A percentile compares a stretch with the other conserved stretches of the same genome.
These are phyloP conservation scores for Fusarium mundagurra DNA, from an alignment of 2,329 filamentous ascomycete species.

Conservation along the genomic window DNA sequence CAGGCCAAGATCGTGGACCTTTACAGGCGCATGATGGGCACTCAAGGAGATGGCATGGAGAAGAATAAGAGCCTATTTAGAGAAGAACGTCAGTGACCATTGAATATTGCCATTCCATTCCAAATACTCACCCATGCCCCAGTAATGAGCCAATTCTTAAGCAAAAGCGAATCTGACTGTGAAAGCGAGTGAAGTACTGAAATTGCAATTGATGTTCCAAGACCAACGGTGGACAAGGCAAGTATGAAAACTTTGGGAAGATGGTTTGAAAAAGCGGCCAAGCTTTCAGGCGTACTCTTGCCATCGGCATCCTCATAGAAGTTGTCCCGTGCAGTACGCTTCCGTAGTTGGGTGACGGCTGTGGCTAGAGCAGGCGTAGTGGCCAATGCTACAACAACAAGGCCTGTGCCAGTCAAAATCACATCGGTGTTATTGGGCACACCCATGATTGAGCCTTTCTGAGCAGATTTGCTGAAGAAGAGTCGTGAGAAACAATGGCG, in stretches of 20 bases:
- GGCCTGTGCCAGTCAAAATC: slow-evolving; percentile 45
- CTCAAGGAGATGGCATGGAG: slow-evolving; percentile 62
- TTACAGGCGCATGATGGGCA: slow-evolving; percentile 60
- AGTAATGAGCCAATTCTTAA: slow-evolving; percentile 69
- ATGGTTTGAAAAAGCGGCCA: slow-evolving; percentile 69
- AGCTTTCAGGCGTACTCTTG: slow-evolving; percentile 70
- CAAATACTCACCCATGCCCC: slow-evolving; percentile 69
- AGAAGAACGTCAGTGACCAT: background rate
- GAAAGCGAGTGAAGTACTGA: slow-evolving; percentile 62
- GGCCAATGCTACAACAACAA: slow-evolving; percentile 49
- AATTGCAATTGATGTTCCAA: slow-evolving; percentile 64
- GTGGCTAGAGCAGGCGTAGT: slow-evolving; percentile 51
- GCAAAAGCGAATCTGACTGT: slow-evolving; percentile 51
- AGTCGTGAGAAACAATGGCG: background rate
- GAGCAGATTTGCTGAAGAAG: background rate
- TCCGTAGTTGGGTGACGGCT: slow-evolving; percentile 48
- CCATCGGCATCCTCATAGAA: slow-evolving; percentile 77
- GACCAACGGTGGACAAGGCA: slow-evolving; percentile 63
- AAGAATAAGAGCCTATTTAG: slow-evolving; percentile 59
- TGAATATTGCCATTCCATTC: background rate
- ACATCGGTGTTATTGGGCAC: slow-evolving; percentile 28
- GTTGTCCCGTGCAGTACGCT: slow-evolving; percentile 52
- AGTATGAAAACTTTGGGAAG: slow-evolving; percentile 65
- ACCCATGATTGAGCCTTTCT: slow-evolving; percentile 21
- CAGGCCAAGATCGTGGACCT: slow-evolving; percentile 63